Percentiles rank a stretch among this genome's conserved stretches.
Evolutionary conservation across 2,329 filamentous ascomycete genomes (phyloP).

Genomic region (Drechmeria coniospora): DNA sequence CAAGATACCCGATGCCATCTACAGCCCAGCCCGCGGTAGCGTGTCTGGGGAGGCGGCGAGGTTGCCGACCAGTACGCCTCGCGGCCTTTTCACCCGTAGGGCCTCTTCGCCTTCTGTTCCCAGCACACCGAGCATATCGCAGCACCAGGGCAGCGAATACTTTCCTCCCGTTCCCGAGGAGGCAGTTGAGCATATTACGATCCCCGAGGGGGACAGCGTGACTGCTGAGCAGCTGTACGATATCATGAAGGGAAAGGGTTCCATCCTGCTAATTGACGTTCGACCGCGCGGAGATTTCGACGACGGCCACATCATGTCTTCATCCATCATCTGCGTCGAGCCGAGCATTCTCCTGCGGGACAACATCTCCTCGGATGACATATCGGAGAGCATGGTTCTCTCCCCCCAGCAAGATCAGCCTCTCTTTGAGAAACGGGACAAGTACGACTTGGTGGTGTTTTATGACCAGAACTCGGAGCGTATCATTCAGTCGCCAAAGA

Average conservation of each 20-base stretch:
- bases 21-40: slow-evolving; percentile 61
- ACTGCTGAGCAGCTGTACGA: slow-evolving; percentile 55
- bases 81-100: slow-evolving; percentile 46
- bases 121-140: slow-evolving; percentile 12
- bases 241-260: slow-evolving; percentile 44
- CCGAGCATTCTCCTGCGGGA: slow-evolving; percentile 56
- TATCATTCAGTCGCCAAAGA: slow-evolving; percentile 23
- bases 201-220: slow-evolving; percentile 43
- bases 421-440: slow-evolving; percentile 55
- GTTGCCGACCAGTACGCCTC: slow-evolving; percentile 47
- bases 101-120: slow-evolving; percentile 31
- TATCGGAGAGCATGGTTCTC: slow-evolving; percentile 53
- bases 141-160: slow-evolving; percentile 17
- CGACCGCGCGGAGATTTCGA: slow-evolving; percentile 69
- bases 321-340: slow-evolving; percentile 78
- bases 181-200: slow-evolving; percentile 23
- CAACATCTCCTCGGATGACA: slow-evolving; percentile 45
- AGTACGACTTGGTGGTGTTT: slow-evolving; percentile 78
- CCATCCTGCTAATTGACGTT: slow-evolving; percentile 73
- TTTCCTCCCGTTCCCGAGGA: slow-evolving; percentile 22
- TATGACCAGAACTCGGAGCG: slow-evolving; percentile 59
- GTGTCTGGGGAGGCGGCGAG: slow-evolving; percentile 49
- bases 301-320: slow-evolving; percentile 73
- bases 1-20: slow-evolving; percentile 59
- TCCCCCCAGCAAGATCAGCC: slow-evolving; percentile 59